A percentile compares a stretch with the other conserved stretches of the same genome.
Conservation (phyloP, 2,329 filamentous ascomycete species). For the Cladosporium sp. region DNA sequence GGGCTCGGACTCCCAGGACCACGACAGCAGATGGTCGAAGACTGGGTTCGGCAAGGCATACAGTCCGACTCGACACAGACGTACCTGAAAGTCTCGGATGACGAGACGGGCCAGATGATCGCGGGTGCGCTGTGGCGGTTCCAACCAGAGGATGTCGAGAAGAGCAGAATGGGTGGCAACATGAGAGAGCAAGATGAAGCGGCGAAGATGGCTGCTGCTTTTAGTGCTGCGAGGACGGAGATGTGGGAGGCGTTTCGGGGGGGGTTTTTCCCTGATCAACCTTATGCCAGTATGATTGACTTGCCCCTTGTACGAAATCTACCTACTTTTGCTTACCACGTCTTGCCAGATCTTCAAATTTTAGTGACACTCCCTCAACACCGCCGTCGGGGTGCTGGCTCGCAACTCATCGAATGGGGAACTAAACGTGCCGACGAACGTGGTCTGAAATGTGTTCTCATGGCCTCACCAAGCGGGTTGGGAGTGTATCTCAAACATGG, state of each 20-base stretch:
- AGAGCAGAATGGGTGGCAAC: neutral
- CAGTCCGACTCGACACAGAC: constrained; percentile 12
- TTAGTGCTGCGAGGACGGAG: constrained; percentile 12
- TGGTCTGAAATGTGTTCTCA: constrained; percentile 32
- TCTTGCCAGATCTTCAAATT: constrained; percentile 20
- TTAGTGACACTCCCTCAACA: constrained; percentile 35
- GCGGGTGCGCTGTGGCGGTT: constrained; percentile 22
- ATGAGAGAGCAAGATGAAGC: neutral
- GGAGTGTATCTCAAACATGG: constrained; percentile 34
- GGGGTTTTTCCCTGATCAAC: constrained; percentile 14
- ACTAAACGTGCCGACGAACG: constrained; percentile 34
- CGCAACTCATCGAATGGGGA: constrained; percentile 35
- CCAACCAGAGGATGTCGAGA: constrained; percentile 8
- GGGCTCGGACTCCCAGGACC: constrained; percentile 9
- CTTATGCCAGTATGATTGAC: constrained; percentile 19
- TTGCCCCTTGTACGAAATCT: neutral
- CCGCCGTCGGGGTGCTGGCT: constrained; percentile 37
- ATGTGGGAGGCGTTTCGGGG: constrained; percentile 16
- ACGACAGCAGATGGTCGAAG: constrained; percentile 16
- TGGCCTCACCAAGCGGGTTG: constrained; percentile 29
- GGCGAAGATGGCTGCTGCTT: neutral
- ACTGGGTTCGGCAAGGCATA: constrained; percentile 14
- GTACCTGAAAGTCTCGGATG: constrained; percentile 21
- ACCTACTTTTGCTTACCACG: neutral
- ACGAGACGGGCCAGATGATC: constrained; percentile 18